Evolutionary conservation across 148 eudicot species (phyloP).

Genomic region (Salicornia ramosissima): DNA sequence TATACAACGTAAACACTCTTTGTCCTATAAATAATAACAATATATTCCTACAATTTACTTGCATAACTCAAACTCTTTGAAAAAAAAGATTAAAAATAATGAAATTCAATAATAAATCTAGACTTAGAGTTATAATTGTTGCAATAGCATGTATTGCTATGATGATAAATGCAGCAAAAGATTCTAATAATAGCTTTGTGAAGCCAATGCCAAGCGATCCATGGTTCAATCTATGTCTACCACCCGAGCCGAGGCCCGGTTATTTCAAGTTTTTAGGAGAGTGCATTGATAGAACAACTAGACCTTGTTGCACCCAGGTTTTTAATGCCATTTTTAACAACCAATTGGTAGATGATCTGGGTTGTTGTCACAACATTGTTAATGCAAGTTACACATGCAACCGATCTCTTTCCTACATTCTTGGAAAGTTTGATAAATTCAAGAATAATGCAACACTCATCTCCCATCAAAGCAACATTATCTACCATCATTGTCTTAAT

Average conservation of each 20-base stretch:
- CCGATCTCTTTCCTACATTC: neutral
- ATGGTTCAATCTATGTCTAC: slow-evolving; percentile 18
- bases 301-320: slow-evolving; percentile 5
- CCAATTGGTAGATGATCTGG: neutral
- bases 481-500: slow-evolving; percentile 10
- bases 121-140: neutral
- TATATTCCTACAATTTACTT: neutral
- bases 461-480: slow-evolving; percentile 1
- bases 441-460: slow-evolving; percentile 11
- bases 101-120: neutral
- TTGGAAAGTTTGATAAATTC: slow-evolving; percentile 15
- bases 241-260: slow-evolving; percentile 19
- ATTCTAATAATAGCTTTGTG: neutral
- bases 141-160: neutral
- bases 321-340: slow-evolving; percentile 8
- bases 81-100: neutral
- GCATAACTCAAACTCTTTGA: neutral
- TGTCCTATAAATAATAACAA: neutral
- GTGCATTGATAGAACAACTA: slow-evolving; percentile 20
- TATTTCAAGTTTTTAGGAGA: slow-evolving; percentile 20
- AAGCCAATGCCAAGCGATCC: slow-evolving; percentile 8
- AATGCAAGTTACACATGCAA: slow-evolving; percentile 11
- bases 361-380: slow-evolving; percentile 9
- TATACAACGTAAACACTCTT: neutral
- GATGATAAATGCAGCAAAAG: neutral